Base-by-base conservation (phyloP, 352 stramenopile species). In the Phytophthora sansomeana region DNA sequence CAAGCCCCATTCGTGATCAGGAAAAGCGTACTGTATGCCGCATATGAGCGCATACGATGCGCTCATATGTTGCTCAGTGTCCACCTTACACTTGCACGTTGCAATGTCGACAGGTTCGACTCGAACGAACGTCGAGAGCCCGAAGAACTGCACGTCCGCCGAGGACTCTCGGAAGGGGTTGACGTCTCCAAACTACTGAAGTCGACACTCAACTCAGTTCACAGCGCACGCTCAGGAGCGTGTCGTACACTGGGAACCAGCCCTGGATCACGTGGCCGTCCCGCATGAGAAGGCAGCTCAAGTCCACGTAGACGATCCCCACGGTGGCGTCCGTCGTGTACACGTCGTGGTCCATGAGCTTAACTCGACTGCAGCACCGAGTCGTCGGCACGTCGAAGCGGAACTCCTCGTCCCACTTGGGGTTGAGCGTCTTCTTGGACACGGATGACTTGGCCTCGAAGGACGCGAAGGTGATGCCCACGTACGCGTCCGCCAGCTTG, bases 171-270 rank as follows among this genome's bases (percentile, higher is more conserved):
- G 89, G 77, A 99, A 99, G 13, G 97, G 96, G 74, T 99, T 99
- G 11, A 98, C 89, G 62, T 99, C 96, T 16, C 95, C 96, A 81
- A 99, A 98, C 69, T 99, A 99, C 61, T 95, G 92, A 42, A 99
- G 72, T 29, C 98, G 98, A 32, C 21, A 97, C 94, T 17, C 99
- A 70, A 42, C 84, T 91, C 33, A 99, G 75, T 78, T 99, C 96
- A 48, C 97, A 98, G 28, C 96, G 88, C 36, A 99, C 95, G 19
- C 97, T 97, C 6, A 97, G 67, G 4, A 99, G 71, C 19, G 97
- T 99, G 81, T 99, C 97, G 73, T 99, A 99, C 8, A 99, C 87
- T 4, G 97, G 97, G 80, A 99, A 99, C 96, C 96, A 99, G 30
- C 97, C 97, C 67, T 98, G 94, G 63, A 99, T 97, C 39, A 91